Evolutionary conservation across 768 basidiomycete genomes (phyloP), one percentile per base, ranked within the genome.

Genomic region (Suillus tomentosus): DNA sequence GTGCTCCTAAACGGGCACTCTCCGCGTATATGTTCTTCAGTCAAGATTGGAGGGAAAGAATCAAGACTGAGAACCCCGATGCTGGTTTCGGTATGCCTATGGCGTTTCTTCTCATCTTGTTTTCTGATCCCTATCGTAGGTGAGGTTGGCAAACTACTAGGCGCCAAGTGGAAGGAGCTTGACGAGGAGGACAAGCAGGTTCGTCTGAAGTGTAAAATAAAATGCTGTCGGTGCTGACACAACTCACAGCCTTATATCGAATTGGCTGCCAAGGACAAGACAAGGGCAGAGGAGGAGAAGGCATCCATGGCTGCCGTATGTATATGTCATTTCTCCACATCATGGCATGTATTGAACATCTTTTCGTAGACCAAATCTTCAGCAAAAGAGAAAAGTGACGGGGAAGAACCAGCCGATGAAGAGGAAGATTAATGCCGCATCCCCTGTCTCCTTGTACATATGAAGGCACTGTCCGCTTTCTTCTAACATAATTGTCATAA

Each of bases 21-120:
- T 97, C 95, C 37, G 95, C 96, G 47, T 99, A 97, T 82, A 97
- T 99, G 96, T 95, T 95, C 90, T 99, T 98, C 85, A 89, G 87
- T 71, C 92, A 95, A 77, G 96, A 95, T 77, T 91, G 94, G 92
- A 86, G 96, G 74, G 92, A 96, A 79, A 87, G 91, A 75, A 92
- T 98, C 85, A 96, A 96, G 88, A 74, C 86, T 64, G 95, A 97
- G 81, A 96, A 98, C 81, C 96, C 96, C 57, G 94, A 95, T 64
- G 95, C 94, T 36, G 84, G 90, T 62, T 99, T 98, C 73, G 96
- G 95, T 92, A 68, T 68, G 83, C 67, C 37, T 65, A 22, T 54
- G 24, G 43, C 24, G 62, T 27, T 62, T 57, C 22, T 55, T 62
- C 27, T 3, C 17, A 19, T 10, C 42, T 50, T 50, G n/a, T 51